Conservation (phyloP, 257 asterid species). For the Solanum gracilifrons region DNA sequence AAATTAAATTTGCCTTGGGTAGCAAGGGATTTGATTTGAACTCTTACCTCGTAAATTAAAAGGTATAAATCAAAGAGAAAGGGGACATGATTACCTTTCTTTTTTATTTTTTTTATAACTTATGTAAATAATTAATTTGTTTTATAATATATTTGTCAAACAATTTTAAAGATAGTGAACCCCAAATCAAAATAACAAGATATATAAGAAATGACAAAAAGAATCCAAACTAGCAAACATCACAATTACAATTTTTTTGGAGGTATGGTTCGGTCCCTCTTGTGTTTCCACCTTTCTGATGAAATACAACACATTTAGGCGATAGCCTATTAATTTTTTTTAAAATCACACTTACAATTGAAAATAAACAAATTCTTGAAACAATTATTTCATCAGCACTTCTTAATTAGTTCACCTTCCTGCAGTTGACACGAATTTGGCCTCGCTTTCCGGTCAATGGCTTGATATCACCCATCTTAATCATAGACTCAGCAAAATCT, state of each 20-base stretch:
- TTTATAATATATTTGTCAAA: no score
- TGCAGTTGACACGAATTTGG: constrained; percentile 32
- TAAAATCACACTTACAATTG: background rate
- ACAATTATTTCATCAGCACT: background rate
- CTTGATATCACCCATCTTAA: constrained; percentile 41
- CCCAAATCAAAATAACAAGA: background rate
- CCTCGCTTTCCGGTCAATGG: constrained; percentile 26
- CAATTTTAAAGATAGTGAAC: no score
- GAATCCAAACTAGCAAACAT: background rate
- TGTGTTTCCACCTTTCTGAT: no score
- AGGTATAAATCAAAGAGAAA: background rate
- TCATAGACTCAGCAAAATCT: constrained; percentile 35
- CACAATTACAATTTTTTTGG: background rate
- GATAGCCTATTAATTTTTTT: background rate
- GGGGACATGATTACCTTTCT: no score
- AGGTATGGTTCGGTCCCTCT: no score
- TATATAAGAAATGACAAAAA: background rate
- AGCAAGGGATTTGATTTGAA: no score
- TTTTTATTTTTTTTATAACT: no score
- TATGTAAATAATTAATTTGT: no score
- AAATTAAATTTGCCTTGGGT: no score
- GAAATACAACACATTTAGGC: background rate
- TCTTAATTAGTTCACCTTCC: constrained; percentile 13
- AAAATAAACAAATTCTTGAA: background rate
- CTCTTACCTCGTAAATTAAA: no score